These are phyloP conservation scores for Penicillium antarcticum DNA, from an alignment of 495 filamentous ascomycete genomes.

Conservation along the genomic window DNA sequence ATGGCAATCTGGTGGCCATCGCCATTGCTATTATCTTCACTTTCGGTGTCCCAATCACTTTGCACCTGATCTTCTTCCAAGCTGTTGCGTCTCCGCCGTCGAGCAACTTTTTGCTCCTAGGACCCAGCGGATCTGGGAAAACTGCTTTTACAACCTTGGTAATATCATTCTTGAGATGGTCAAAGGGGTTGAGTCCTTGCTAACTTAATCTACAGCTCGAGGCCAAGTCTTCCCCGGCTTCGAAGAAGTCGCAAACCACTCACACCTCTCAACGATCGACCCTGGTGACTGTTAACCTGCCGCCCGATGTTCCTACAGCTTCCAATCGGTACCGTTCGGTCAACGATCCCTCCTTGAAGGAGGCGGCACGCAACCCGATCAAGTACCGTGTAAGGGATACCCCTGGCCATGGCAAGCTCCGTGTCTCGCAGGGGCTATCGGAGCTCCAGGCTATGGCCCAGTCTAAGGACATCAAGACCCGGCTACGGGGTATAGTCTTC, in stretches of 20 bases:
- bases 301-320: conserved; percentile 56
- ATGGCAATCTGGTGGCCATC: conserved; percentile 49
- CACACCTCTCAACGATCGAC: conserved; percentile 80
- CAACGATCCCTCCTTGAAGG: conserved; percentile 63
- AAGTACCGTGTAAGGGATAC: conserved; percentile 83
- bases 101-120: conserved; percentile 80
- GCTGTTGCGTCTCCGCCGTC: conserved; percentile 60
- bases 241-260: conserved; percentile 48
- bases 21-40: conserved; percentile 64
- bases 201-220: conserved; percentile 41
- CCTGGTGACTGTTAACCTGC: conserved; percentile 68
- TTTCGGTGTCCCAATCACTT: conserved; percentile 67
- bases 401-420: conserved; percentile 91
- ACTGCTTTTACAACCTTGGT: conserved; percentile 83
- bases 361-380: conserved; percentile 68
- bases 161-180: conserved; percentile 11
- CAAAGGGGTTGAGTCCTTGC: background rate
- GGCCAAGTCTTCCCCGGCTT: conserved; percentile 28
- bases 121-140: conserved; percentile 83
- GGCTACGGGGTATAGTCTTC: conserved; percentile 77
- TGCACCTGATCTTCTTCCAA: conserved; percentile 74
- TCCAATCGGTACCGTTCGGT: conserved; percentile 68
- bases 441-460: conserved; percentile 39
- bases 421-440: conserved; percentile 48
- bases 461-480: conserved; percentile 47